Conservation (phyloP, 371 early-diverging fungal species). For the Apophysomyces elegans region DNA sequence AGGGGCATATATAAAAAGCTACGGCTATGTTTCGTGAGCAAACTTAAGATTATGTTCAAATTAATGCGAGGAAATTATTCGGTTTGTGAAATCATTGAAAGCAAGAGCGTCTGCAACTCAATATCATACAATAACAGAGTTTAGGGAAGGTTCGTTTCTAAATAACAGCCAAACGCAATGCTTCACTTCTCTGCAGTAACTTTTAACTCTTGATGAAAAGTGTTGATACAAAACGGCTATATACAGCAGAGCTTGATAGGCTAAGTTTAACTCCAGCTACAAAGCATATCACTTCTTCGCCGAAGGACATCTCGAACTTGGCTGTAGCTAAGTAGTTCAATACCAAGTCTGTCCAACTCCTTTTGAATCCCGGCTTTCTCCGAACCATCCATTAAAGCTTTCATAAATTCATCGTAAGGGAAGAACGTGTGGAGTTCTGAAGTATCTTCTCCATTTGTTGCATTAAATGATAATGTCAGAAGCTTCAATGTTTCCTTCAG, state of each 20-base stretch:
- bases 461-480: conserved; percentile 41
- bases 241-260: too few relatives aligned
- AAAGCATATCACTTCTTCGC: conserved; percentile 43
- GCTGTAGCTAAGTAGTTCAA: conserved; percentile 36
- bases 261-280: conserved; percentile 30
- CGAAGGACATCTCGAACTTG: conserved; percentile 52
- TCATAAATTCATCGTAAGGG: conserved; percentile 49
- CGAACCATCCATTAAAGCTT: conserved; percentile 40
- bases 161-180: too few relatives aligned
- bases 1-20: too few relatives aligned
- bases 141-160: too few relatives aligned
- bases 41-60: too few relatives aligned
- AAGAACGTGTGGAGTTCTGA: conserved; percentile 20
- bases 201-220: too few relatives aligned
- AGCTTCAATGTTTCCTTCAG: conserved; percentile 47
- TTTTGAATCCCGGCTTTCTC: conserved; percentile 25
- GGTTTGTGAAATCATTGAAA: too few relatives aligned
- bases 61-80: too few relatives aligned
- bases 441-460: conserved; percentile 15
- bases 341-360: conserved; percentile 30
- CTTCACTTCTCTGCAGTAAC: not conserved
- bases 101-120: too few relatives aligned
- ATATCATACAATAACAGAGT: too few relatives aligned
- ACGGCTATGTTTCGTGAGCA: too few relatives aligned
- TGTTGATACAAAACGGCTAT: too few relatives aligned